phyloP scores from a whole-genome alignment of 2,329 filamentous ascomycete genomes.

The Nemania sp. region DNA sequence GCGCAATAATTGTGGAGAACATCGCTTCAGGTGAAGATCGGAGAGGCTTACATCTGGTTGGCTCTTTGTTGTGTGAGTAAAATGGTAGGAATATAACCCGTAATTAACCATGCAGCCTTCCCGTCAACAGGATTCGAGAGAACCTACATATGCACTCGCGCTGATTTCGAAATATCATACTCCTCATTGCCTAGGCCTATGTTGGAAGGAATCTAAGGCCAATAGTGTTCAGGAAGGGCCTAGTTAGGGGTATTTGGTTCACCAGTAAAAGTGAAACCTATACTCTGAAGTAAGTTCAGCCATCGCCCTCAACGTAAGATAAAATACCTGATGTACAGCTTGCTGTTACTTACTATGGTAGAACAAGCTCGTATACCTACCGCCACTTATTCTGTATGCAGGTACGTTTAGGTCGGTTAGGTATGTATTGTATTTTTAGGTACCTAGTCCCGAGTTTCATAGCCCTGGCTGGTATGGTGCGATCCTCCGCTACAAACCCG shows the following conservation, averaged over 20 bases:
- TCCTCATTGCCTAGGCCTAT: not conserved
- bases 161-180: not conserved
- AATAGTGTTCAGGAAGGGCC: not conserved
- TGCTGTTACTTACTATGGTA: not conserved
- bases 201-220: not conserved
- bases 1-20: constrained; percentile 18
- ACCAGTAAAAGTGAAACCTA: not conserved
- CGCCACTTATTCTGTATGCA: not conserved
- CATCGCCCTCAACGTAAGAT: no score
- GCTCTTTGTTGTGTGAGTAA: not conserved
- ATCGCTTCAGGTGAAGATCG: not conserved
- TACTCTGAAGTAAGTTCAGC: not conserved
- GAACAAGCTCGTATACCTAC: not conserved
- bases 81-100: constrained; percentile 4
- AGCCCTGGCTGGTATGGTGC: not conserved
- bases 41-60: not conserved
- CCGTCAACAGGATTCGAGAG: not conserved
- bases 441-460: not conserved
- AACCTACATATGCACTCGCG: not conserved
- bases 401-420: not conserved
- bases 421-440: constrained; percentile 7
- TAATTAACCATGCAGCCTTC: constrained; percentile 1
- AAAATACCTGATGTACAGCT: not conserved
- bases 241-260: not conserved
- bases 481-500: not conserved